A percentile compares a stretch with the other conserved stretches of the same genome.
phyloP scores from a whole-genome alignment of 2,329 filamentous ascomycete genomes.

The Diaporthe velutina region DNA sequence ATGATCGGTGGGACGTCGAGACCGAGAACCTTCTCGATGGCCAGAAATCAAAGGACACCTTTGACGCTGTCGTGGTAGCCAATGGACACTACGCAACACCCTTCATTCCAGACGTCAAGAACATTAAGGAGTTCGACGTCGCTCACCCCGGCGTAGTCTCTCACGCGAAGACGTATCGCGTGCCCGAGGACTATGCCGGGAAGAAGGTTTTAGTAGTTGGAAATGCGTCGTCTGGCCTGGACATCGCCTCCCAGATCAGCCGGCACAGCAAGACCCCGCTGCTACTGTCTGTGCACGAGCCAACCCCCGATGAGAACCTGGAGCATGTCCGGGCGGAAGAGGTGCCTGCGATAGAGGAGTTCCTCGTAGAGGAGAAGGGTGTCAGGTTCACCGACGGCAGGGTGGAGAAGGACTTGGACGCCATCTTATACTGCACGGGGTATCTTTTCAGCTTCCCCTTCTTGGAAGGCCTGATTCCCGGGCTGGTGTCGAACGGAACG shows the following conservation, averaged over 20 bases:
- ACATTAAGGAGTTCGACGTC: constrained; percentile 70
- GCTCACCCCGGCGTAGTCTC: constrained; percentile 71
- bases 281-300: constrained; percentile 72
- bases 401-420: constrained; percentile 77
- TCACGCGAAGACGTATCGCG: constrained; percentile 86
- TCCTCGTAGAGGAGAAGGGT: constrained; percentile 64
- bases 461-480: constrained; percentile 58
- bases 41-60: constrained; percentile 56
- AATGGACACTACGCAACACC: constrained; percentile 82
- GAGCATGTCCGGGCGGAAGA: constrained; percentile 62
- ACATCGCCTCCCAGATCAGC: constrained; percentile 84
- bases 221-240: constrained; percentile 85
- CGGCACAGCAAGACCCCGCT: constrained; percentile 70
- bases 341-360: constrained; percentile 70
- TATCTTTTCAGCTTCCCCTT: constrained; percentile 91
- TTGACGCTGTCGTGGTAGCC: constrained; percentile 82
- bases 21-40: constrained; percentile 33
- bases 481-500: constrained; percentile 76
- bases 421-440: constrained; percentile 88
- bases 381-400: constrained; percentile 75
- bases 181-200: constrained; percentile 69
- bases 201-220: constrained; percentile 89
- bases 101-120: constrained; percentile 73
- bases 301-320: constrained; percentile 59
- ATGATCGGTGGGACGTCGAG: constrained; percentile 68